Base-by-base conservation (phyloP, 495 filamentous ascomycete species). In the Aspergillus biplanus region DNA sequence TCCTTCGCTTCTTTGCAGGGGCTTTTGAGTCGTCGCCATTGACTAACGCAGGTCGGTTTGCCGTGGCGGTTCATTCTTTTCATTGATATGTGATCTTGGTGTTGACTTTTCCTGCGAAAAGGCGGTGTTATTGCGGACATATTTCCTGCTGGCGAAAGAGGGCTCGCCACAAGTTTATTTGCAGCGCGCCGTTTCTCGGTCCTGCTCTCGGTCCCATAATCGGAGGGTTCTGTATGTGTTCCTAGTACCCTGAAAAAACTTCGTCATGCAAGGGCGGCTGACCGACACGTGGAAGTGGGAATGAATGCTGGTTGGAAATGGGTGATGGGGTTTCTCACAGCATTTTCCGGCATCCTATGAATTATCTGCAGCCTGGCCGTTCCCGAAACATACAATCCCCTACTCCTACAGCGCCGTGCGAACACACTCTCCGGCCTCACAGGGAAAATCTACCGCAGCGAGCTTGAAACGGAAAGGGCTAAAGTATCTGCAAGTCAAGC, bases 321-420 rank as follows among this genome's bases (percentile, higher is more conserved):
- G 85, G 75, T 86, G 12, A 73, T 83, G 64, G 83, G 83, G 3
- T 11, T 44, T 4, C 39, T 12, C 4, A n/a, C 39, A 11, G n/a
- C 4, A 4, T 44, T 44, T n/a, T 15, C 55, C 18, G 80, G 78
- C 0, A 56, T 69, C 8, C 62, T 81, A 7, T 82, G 78, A 73
- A 73, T 83, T n/a, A 7, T 82, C 13, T 65, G 78, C 33, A 79
- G 85, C 46, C 61, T 80, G 12, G 74, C 81, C 33, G 74, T 89
- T 18, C 80, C 80, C 44, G 91, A 94, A 69, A 92, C 89, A 1
- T 94, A 93, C 68, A 81, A 86, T 0, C 74, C 75, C 1, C 58
- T 66, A 2, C 68, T 78, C 31, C 69, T 78, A 2, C 52, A 49
- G 1, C 16, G 46, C 27, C 57, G 64, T 1, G 82, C 82, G 0